These are phyloP conservation scores for Flammula alnicola DNA, from an alignment of 1,284 basidiomycete genomes.

Conservation along the genomic window DNA sequence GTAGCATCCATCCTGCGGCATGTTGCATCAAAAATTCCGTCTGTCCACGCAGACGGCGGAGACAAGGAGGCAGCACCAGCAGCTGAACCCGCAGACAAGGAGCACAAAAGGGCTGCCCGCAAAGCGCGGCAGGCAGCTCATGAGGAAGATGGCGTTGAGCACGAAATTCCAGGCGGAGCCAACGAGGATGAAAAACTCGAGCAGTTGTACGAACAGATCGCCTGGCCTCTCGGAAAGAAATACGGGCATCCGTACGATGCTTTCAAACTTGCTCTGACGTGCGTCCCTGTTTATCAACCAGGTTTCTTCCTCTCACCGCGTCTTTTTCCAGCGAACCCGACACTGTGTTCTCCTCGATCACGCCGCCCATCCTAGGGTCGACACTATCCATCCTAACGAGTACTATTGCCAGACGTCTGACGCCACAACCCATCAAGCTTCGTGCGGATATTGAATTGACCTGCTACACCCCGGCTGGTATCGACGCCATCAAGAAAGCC, in stretches of 20 bases:
- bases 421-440: conserved; percentile 98
- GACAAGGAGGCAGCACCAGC: conserved; percentile 33
- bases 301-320: conserved; percentile 6
- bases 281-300: conserved; percentile 37
- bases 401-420: conserved; percentile 94
- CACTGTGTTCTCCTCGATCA: conserved; percentile 79
- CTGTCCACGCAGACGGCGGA: conserved; percentile 43
- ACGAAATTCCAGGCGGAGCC: conserved; percentile 46
- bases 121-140: conserved; percentile 47
- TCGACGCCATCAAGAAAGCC: conserved; percentile 96
- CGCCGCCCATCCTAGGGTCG: conserved; percentile 61
- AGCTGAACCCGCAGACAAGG: conserved; percentile 52
- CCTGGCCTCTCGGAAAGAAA: conserved; percentile 91
- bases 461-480: conserved; percentile 97
- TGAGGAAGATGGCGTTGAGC: conserved; percentile 45
- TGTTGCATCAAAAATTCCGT: conserved; percentile 86
- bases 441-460: conserved; percentile 98
- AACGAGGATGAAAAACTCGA: conserved; percentile 81
- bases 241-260: conserved; percentile 98
- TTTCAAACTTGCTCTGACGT: conserved; percentile 96
- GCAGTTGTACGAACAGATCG: conserved; percentile 88
- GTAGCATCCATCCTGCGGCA: conserved; percentile 94
- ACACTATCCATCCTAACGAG: conserved; percentile 75
- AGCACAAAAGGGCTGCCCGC: conserved; percentile 47
- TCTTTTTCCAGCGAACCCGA: conserved; percentile 75